phyloP scores from a whole-genome alignment of 345 rosid genomes.

The Xanthoceras sorbifolium region DNA sequence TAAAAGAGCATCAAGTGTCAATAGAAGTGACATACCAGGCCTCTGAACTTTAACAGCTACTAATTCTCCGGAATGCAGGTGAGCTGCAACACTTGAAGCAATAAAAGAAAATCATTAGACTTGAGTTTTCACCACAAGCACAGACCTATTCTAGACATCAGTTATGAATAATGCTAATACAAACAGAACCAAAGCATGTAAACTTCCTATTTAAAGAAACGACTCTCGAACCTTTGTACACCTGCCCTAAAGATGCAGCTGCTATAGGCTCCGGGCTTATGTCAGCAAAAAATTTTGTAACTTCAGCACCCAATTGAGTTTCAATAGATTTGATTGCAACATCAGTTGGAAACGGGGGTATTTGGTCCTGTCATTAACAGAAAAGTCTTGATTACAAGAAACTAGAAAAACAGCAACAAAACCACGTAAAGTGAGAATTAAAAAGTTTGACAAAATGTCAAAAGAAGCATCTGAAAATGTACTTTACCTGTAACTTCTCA shows the following conservation, averaged over 20 bases:
- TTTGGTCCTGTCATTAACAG: constrained; percentile 70
- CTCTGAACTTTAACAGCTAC: constrained; percentile 99
- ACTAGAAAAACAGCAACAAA: background rate
- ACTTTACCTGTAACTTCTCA: constrained; percentile 78
- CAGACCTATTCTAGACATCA: constrained; percentile 1
- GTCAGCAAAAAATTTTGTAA: constrained; percentile 77
- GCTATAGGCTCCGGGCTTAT: constrained; percentile 88
- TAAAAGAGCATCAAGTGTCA: constrained; percentile 94
- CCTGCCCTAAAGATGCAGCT: constrained; percentile 97
- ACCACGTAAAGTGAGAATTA: background rate
- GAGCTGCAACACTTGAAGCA: constrained; percentile 82
- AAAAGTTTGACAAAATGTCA: constrained; percentile 5
- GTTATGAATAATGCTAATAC: background rate
- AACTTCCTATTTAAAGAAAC: constrained; percentile 20
- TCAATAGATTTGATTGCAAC: constrained; percentile 82
- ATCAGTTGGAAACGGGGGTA: constrained; percentile 84
- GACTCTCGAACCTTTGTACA: constrained; percentile 80
- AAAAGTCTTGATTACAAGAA: constrained; percentile 17
- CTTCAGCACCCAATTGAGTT: constrained; percentile 69
- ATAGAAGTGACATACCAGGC: constrained; percentile 76
- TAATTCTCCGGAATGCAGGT: constrained; percentile 91
- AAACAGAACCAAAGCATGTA: constrained; percentile 11
- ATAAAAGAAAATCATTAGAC: constrained; percentile 30
- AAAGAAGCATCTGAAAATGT: constrained; percentile 8
- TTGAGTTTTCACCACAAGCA: constrained; percentile 18